Conservation (phyloP, 495 filamentous ascomycete species). For the Darksidea phi region DNA sequence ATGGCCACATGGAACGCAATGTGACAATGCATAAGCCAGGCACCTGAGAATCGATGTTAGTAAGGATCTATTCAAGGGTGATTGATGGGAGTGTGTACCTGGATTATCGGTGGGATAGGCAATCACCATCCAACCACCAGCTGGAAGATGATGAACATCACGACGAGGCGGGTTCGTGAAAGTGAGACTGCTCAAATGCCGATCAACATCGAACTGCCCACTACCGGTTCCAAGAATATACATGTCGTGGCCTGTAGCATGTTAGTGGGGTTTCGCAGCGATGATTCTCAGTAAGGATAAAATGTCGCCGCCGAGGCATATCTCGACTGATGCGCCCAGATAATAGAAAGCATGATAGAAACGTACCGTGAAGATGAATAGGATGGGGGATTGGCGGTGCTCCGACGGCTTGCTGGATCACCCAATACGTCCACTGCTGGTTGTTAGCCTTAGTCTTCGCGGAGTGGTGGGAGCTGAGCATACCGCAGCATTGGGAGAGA, state of each 20-base stretch:
- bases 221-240: constrained; percentile 35
- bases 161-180: constrained; percentile 40
- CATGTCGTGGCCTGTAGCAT: constrained; percentile 42
- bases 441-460: neutral
- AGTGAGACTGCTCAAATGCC: constrained; percentile 18
- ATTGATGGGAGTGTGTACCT: neutral
- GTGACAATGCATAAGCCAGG: constrained; percentile 41
- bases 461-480: neutral
- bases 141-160: constrained; percentile 37
- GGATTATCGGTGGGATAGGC: constrained; percentile 33
- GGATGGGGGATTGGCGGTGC: constrained; percentile 40
- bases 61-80: too few species aligned
- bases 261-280: too few species aligned
- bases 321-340: too few species aligned
- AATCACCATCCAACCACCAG: constrained; percentile 38
- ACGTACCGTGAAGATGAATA: constrained; percentile 44
- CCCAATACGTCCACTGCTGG: constrained; percentile 43
- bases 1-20: constrained; percentile 41
- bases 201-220: constrained; percentile 26
- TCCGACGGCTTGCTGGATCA: constrained; percentile 38
- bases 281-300: too few species aligned
- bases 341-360: too few species aligned
- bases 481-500: constrained; percentile 27
- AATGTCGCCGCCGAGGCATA: too few species aligned
- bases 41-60: constrained; percentile 33